A percentile compares a stretch with the other conserved stretches of the same genome.
Evolutionary conservation across 2,329 filamentous ascomycete genomes (phyloP).

Genomic region (Didymella exigua): DNA sequence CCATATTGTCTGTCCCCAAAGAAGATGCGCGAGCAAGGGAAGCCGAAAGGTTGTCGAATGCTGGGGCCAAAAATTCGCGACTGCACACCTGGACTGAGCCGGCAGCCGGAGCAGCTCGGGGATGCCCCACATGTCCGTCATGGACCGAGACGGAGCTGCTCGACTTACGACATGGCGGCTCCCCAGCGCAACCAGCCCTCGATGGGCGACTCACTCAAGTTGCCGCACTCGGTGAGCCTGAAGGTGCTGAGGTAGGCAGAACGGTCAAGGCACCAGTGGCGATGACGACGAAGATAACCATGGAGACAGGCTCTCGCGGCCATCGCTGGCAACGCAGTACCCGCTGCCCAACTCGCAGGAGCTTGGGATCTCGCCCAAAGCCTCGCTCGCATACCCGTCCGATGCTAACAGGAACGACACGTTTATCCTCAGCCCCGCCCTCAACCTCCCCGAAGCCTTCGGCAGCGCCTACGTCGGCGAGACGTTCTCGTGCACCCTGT

Average conservation of each 20-base stretch:
- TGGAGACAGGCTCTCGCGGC: slow-evolving; percentile 73
- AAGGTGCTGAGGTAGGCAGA: slow-evolving; percentile 79
- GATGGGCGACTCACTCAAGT: slow-evolving; percentile 46
- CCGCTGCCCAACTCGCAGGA: slow-evolving; percentile 62
- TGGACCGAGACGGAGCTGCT: background rate
- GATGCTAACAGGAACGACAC: slow-evolving; percentile 54
- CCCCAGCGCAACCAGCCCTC: slow-evolving; percentile 47
- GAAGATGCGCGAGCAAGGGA: background rate
- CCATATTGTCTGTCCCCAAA: background rate
- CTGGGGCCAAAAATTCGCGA: slow-evolving; percentile 5
- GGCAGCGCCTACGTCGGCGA: slow-evolving; percentile 95
- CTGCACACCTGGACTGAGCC: slow-evolving; percentile 1
- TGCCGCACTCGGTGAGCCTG: slow-evolving; percentile 80
- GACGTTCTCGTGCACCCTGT: slow-evolving; percentile 91
- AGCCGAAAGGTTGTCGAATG: background rate
- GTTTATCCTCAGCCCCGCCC: slow-evolving; percentile 64
- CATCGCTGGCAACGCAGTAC: slow-evolving; percentile 74
- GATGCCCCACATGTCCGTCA: slow-evolving; percentile 19
- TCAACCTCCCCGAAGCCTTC: slow-evolving; percentile 89
- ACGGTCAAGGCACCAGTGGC: slow-evolving; percentile 53
- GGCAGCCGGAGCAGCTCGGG: slow-evolving; percentile 1
- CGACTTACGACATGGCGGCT: slow-evolving; percentile 43
- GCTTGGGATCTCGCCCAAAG: slow-evolving; percentile 61
- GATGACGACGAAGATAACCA: slow-evolving; percentile 54
- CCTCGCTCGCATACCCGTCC: slow-evolving; percentile 71